Evolutionary conservation across 1,284 basidiomycete genomes (phyloP).

Genomic region (Cutaneotrichosporon cyanovorans): DNA sequence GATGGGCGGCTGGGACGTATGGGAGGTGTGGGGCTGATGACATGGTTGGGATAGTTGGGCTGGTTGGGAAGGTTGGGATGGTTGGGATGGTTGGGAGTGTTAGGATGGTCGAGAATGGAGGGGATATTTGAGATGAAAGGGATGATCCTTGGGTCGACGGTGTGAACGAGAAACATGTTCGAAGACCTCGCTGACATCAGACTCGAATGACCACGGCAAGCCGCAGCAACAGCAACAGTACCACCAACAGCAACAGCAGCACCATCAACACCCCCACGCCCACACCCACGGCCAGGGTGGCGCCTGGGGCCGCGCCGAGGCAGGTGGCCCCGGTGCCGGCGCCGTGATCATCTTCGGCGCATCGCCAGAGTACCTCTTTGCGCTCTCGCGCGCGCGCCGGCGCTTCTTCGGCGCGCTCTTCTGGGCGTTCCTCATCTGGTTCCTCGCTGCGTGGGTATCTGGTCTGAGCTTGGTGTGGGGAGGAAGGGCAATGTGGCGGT

Average conservation of each 20-base stretch:
- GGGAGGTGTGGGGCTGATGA: too few species aligned
- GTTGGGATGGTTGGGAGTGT: too few species aligned
- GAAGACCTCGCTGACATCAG: not conserved
- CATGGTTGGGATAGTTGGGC: too few species aligned
- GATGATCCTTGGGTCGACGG: too few species aligned
- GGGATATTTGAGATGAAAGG: too few species aligned
- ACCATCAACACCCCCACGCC: not conserved
- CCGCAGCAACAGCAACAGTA: not conserved
- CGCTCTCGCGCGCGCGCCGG: slow-evolving; percentile 29
- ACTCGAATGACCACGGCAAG: not conserved
- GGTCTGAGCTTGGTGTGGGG: too few species aligned
- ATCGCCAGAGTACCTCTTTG: slow-evolving; percentile 11
- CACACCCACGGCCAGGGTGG: too few species aligned
- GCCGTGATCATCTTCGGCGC: slow-evolving; percentile 6
- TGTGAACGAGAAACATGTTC: not conserved
- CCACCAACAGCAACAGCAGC: not conserved
- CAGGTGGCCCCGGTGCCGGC: not conserved
- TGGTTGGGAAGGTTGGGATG: too few species aligned
- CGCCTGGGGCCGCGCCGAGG: slow-evolving; percentile 3
- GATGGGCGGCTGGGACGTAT: too few species aligned
- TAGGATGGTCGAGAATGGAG: too few species aligned
- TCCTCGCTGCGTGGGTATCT: slow-evolving; percentile 34
- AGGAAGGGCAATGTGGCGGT: too few species aligned
- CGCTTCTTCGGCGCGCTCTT: slow-evolving; percentile 40
- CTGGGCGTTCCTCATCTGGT: slow-evolving; percentile 41